phyloP scores from a whole-genome alignment of 257 asterid species.

The Rauvolfia tetraphylla region DNA sequence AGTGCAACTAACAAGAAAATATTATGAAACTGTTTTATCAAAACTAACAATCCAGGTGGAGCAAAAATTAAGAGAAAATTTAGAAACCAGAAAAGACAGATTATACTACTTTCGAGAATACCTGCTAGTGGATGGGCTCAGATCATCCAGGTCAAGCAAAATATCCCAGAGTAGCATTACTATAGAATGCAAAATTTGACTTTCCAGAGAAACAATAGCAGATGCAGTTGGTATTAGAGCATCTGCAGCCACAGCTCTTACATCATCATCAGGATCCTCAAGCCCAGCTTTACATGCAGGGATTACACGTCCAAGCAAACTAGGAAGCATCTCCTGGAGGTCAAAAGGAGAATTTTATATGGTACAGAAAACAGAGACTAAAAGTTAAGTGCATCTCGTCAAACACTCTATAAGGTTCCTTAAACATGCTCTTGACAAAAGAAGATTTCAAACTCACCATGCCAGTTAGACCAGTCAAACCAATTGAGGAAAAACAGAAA shows the following conservation, averaged over 20 bases:
- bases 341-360: conserved; percentile 13
- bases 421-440: neutral
- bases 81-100: neutral
- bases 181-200: conserved; percentile 72
- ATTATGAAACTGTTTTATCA: neutral
- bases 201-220: conserved; percentile 73
- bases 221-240: conserved; percentile 86
- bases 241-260: conserved; percentile 99
- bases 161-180: conserved; percentile 97
- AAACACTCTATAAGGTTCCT: neutral
- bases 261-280: conserved; percentile 99
- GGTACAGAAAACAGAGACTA: conserved; percentile 12
- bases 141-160: conserved; percentile 96
- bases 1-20: neutral
- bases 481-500: neutral
- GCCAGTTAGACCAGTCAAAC: neutral
- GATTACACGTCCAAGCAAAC: conserved; percentile 69
- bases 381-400: neutral
- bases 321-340: conserved; percentile 81
- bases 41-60: neutral
- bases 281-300: conserved; percentile 97
- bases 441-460: neutral
- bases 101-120: conserved; percentile 18
- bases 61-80: neutral
- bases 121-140: conserved; percentile 99